Evolutionary conservation across 192 early-diverging fungal genomes (phyloP).

Genomic region (Backusella mclennaniae): DNA sequence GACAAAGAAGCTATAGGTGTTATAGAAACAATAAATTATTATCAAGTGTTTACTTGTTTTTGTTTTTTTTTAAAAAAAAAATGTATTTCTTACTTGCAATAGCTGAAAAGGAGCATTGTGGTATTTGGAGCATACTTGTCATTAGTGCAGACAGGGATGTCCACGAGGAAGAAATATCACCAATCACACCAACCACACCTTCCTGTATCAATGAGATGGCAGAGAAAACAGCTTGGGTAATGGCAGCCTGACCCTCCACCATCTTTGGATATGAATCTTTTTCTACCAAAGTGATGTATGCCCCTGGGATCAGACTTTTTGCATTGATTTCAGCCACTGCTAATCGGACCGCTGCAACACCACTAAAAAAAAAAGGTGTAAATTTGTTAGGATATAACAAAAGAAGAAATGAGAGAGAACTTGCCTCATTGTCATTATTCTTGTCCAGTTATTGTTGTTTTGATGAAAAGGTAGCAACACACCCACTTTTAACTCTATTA

Average conservation of each 20-base stretch:
- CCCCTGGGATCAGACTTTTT: constrained; percentile 46
- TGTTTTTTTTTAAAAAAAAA: not conserved
- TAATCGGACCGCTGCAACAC: constrained; percentile 46
- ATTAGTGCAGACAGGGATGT: constrained; percentile 44
- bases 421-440: constrained; percentile 33
- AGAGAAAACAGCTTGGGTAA: constrained; percentile 47
- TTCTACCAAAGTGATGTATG: constrained; percentile 47
- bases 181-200: constrained; percentile 50
- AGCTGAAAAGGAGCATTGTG: constrained; percentile 52
- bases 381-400: not conserved
- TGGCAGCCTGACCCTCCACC: constrained; percentile 41
- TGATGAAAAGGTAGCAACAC: constrained; percentile 36
- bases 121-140: constrained; percentile 47
- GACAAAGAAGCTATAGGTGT: constrained; percentile 40
- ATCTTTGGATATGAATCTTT: constrained; percentile 47
- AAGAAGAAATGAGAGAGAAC: not conserved
- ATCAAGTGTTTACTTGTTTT: not conserved
- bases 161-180: constrained; percentile 45
- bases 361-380: constrained; percentile 29
- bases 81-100: constrained; percentile 41
- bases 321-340: constrained; percentile 49
- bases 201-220: constrained; percentile 45
- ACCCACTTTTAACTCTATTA: constrained; percentile 31
- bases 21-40: constrained; percentile 8
- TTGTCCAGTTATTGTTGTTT: constrained; percentile 32